These are phyloP conservation scores for Allium sativum DNA, from an alignment of 106 monocot species.

Conservation along the genomic window DNA sequence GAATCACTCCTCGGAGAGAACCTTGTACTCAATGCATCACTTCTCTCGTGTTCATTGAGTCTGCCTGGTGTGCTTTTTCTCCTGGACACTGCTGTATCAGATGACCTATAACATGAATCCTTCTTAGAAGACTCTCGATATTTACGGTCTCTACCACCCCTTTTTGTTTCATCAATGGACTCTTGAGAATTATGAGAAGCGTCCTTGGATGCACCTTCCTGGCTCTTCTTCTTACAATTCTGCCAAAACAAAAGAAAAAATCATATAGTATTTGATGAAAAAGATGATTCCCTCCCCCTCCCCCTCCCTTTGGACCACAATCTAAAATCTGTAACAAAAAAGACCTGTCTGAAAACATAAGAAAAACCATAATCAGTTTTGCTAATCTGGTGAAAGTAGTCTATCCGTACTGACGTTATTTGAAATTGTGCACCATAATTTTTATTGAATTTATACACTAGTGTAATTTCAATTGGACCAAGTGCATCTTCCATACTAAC, in stretches of 20 bases:
- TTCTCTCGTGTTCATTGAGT: slow-evolving; percentile 16
- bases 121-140: slow-evolving; percentile 33
- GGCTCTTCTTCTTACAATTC: slow-evolving; percentile 68
- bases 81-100: slow-evolving; percentile 16
- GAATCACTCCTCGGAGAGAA: slow-evolving; percentile 25
- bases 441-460: too few species aligned
- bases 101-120: slow-evolving; percentile 23
- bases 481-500: too few species aligned
- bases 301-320: too few species aligned
- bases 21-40: slow-evolving; percentile 12
- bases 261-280: neutral
- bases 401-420: too few species aligned
- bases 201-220: slow-evolving; percentile 48
- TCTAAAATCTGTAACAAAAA: too few species aligned
- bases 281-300: too few species aligned
- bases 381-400: too few species aligned
- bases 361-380: too few species aligned
- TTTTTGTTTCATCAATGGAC: slow-evolving; percentile 31
- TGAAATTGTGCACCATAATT: too few species aligned
- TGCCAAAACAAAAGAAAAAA: slow-evolving; percentile 12
- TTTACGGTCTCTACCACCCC: slow-evolving; percentile 20
- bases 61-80: slow-evolving; percentile 24
- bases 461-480: too few species aligned
- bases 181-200: slow-evolving; percentile 31
- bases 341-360: too few species aligned